A percentile compares a stretch with the other conserved stretches of the same genome.
phyloP scores from a whole-genome alignment of 192 early-diverging fungal species.

The Phycomyces blakesleeanus region DNA sequence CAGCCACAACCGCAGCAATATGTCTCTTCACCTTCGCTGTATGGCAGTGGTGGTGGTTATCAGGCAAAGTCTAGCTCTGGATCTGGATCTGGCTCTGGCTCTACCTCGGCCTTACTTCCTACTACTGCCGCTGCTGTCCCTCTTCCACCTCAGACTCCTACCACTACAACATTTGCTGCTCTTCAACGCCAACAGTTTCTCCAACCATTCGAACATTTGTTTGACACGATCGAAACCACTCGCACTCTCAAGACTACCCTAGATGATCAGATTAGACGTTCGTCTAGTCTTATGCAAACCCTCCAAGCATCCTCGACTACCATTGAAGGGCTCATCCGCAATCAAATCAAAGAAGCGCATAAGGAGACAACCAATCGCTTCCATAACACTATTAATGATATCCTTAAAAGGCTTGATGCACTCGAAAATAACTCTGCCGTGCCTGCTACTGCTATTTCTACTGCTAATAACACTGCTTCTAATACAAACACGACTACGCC shows the following conservation, averaged over 20 bases:
- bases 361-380: slow-evolving; percentile 51
- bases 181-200: slow-evolving; percentile 51
- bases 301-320: slow-evolving; percentile 68
- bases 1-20: slow-evolving; percentile 6
- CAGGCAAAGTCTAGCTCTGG: not conserved
- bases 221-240: slow-evolving; percentile 58
- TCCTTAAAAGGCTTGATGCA: slow-evolving; percentile 12
- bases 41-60: not conserved
- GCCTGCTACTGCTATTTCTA: too few species aligned
- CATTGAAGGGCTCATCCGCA: slow-evolving; percentile 75
- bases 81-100: too few species aligned
- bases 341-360: slow-evolving; percentile 73
- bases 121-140: slow-evolving; percentile 14
- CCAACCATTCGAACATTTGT: slow-evolving; percentile 50
- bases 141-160: slow-evolving; percentile 48
- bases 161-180: slow-evolving; percentile 42
- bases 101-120: not conserved
- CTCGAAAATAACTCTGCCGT: slow-evolving; percentile 19
- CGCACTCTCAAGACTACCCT: slow-evolving; percentile 60
- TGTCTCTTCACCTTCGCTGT: too few species aligned
- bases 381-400: slow-evolving; percentile 38
- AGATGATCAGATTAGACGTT: slow-evolving; percentile 74
- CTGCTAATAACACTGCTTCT: slow-evolving; percentile 4
- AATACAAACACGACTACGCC: too few species aligned
- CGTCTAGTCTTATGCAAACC: slow-evolving; percentile 66